Percentiles rank a stretch among this genome's conserved stretches.
Evolutionary conservation across 2,329 filamentous ascomycete species (phyloP).

Genomic region (Hysterium pulicare): DNA sequence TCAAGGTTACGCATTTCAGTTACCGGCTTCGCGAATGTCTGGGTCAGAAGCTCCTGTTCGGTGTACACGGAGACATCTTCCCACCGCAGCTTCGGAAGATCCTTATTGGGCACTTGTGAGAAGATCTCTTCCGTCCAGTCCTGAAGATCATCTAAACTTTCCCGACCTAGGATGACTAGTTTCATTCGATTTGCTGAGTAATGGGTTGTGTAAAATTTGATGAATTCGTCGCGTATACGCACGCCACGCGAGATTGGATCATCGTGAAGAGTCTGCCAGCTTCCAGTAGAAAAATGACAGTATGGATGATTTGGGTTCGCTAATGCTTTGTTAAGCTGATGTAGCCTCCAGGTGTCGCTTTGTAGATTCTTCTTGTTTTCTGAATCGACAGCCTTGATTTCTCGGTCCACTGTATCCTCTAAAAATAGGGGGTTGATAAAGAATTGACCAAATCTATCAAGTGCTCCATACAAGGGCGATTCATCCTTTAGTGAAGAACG

Average conservation of each 20-base stretch:
- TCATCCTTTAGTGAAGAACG: slow-evolving; percentile 34
- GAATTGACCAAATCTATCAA: slow-evolving; percentile 92
- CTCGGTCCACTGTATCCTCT: slow-evolving; percentile 77
- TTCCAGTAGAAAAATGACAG: slow-evolving; percentile 88
- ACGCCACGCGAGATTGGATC: slow-evolving; percentile 74
- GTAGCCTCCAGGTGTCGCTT: slow-evolving; percentile 80
- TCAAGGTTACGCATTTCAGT: slow-evolving; percentile 81
- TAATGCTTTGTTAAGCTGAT: slow-evolving; percentile 84
- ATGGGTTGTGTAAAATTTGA: slow-evolving; percentile 83
- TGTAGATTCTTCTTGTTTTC: slow-evolving; percentile 98
- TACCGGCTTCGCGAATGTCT: slow-evolving; percentile 85
- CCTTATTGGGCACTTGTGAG: slow-evolving; percentile 75
- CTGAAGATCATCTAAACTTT: slow-evolving; percentile 77
- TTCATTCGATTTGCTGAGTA: slow-evolving; percentile 96
- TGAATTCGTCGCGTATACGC: slow-evolving; percentile 86
- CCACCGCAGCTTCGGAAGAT: slow-evolving; percentile 67
- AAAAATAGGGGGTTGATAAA: slow-evolving; percentile 87
- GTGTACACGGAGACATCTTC: slow-evolving; percentile 60
- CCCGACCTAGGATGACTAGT: slow-evolving; percentile 78
- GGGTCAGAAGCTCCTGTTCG: slow-evolving; percentile 60
- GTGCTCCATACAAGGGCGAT: slow-evolving; percentile 72
- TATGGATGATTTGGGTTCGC: slow-evolving; percentile 85
- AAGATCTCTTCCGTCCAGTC: slow-evolving; percentile 83
- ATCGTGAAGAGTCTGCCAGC: slow-evolving; percentile 79
- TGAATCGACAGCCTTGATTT: slow-evolving; percentile 85